These are phyloP conservation scores for Buxus sempervirens DNA, from an alignment of 164 flowering plant genomes.

Conservation along the genomic window DNA sequence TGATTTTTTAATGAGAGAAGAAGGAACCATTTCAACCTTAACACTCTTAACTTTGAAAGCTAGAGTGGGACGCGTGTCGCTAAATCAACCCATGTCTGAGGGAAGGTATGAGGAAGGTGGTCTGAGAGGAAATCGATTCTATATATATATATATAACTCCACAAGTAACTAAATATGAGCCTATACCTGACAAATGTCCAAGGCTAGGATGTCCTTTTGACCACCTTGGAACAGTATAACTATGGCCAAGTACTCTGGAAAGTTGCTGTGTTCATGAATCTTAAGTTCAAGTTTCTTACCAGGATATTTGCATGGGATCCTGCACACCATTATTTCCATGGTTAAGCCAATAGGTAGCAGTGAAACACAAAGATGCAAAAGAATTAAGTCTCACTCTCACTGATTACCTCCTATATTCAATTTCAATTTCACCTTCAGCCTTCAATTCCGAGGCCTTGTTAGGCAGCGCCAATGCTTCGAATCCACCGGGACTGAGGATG, in stretches of 20 bases:
- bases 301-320: constrained; percentile 55
- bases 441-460: constrained; percentile 37
- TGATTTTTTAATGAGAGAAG: too few species aligned
- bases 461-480: constrained; percentile 52
- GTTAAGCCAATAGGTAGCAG: background rate
- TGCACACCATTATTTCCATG: constrained; percentile 5
- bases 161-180: background rate
- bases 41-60: too few species aligned
- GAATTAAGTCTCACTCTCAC: background rate
- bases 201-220: constrained; percentile 42
- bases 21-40: too few species aligned
- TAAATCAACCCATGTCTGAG: too few species aligned
- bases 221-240: constrained; percentile 57
- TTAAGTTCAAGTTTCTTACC: constrained; percentile 50
- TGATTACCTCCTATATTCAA: constrained; percentile 49
- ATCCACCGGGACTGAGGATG: constrained; percentile 65
- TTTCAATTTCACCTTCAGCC: constrained; percentile 67
- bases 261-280: constrained; percentile 61
- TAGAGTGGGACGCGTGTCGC: too few species aligned
- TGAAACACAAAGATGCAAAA: background rate
- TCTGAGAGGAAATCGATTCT: too few species aligned
- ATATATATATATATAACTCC: too few species aligned
- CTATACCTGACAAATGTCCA: constrained; percentile 68
- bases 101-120: too few species aligned
- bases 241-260: constrained; percentile 66